Evolutionary conservation across 2,329 filamentous ascomycete species (phyloP).

Genomic region (Colletotrichum musicola): DNA sequence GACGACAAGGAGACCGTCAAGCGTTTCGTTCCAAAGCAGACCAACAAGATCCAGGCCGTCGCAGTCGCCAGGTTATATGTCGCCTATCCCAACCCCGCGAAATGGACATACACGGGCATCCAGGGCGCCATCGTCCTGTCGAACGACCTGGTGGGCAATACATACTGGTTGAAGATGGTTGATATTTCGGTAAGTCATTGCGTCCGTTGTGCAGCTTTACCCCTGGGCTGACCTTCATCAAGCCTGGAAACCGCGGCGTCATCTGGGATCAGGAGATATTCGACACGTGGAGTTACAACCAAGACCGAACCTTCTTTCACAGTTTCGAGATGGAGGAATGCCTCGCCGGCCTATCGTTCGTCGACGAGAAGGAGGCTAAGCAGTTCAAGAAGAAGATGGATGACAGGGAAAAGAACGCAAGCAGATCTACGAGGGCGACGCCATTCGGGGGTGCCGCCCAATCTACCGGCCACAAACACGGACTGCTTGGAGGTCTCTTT

Average conservation of each 20-base stretch:
- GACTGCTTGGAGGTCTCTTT: slow-evolving; percentile 72
- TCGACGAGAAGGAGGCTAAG: slow-evolving; percentile 97
- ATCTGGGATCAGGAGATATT: slow-evolving; percentile 99
- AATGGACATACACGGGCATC: slow-evolving; percentile 95
- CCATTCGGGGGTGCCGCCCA: slow-evolving; percentile 72
- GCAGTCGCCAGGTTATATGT: slow-evolving; percentile 94
- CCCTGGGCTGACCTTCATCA: slow-evolving; percentile 41
- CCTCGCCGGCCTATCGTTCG: slow-evolving; percentile 89
- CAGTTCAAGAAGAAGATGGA: slow-evolving; percentile 98
- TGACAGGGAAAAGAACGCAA: slow-evolving; percentile 94
- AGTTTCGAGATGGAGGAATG: slow-evolving; percentile 96
- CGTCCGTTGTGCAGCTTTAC: slow-evolving; percentile 28
- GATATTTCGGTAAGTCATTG: slow-evolving; percentile 84
- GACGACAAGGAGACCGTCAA: slow-evolving; percentile 98
- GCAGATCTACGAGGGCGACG: slow-evolving; percentile 84
- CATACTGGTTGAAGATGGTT: slow-evolving; percentile 97
- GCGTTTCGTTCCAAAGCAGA: slow-evolving; percentile 90
- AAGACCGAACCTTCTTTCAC: slow-evolving; percentile 97
- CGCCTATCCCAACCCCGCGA: slow-evolving; percentile 84
- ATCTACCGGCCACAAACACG: slow-evolving; percentile 57
- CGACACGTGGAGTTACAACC: slow-evolving; percentile 94
- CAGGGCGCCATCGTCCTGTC: slow-evolving; percentile 93
- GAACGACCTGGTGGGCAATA: slow-evolving; percentile 94
- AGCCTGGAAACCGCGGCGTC: slow-evolving; percentile 85
- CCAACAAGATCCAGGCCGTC: slow-evolving; percentile 97